A percentile compares a stretch with the other conserved stretches of the same genome.
Conservation (phyloP, 352 stramenopile genomes). For the Pythium oligandrum region DNA sequence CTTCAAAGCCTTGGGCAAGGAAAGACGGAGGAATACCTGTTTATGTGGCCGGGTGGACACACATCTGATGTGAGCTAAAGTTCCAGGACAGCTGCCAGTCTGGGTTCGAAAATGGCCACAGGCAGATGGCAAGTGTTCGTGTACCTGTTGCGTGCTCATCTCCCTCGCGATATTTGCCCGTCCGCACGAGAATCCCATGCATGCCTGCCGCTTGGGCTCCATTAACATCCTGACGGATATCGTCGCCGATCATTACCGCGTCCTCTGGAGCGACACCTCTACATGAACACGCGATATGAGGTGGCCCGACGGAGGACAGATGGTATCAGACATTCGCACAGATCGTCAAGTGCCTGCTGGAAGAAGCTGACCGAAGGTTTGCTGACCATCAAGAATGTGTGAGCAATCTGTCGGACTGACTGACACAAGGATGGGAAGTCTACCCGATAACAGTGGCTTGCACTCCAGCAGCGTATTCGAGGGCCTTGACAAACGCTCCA, state of each 20-base stretch:
- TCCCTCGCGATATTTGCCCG: constrained; percentile 40
- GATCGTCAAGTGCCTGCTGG: constrained; percentile 30
- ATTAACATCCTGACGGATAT: constrained; percentile 43
- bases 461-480: constrained; percentile 42
- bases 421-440: not conserved
- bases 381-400: constrained; percentile 9
- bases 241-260: constrained; percentile 55
- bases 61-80: no score
- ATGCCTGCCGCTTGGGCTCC: constrained; percentile 43
- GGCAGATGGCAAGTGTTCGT: no score
- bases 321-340: constrained; percentile 20
- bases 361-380: constrained; percentile 51
- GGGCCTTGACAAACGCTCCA: constrained; percentile 45
- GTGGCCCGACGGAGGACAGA: not conserved
- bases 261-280: constrained; percentile 27
- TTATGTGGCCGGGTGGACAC: not conserved
- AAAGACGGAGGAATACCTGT: constrained; percentile 13
- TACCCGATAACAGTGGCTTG: constrained; percentile 45
- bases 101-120: no score
- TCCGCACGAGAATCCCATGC: constrained; percentile 38
- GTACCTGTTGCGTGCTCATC: constrained; percentile 23
- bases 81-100: no score
- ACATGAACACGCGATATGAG: not conserved
- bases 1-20: constrained; percentile 12
- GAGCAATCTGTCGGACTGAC: no score